Percentiles rank a stretch among this genome's conserved stretches.
Conservation (phyloP, 2,329 filamentous ascomycete species). For the Aphanocladium album region DNA sequence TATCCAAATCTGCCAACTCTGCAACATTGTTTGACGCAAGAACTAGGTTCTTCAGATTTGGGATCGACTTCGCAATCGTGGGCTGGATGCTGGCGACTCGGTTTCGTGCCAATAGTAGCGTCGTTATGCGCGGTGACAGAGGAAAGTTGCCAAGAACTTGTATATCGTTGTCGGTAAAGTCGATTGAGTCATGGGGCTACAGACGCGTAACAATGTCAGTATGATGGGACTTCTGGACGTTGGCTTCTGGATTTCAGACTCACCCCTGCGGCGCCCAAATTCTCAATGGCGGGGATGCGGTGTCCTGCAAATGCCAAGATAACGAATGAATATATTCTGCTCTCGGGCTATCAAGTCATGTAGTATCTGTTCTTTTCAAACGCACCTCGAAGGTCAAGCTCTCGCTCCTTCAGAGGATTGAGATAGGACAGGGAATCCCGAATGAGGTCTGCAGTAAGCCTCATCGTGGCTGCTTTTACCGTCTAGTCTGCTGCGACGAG, state of each 20-base stretch:
- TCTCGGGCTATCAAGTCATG: slow-evolving; percentile 55
- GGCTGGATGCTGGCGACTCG: slow-evolving; percentile 78
- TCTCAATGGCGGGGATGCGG: slow-evolving; percentile 96
- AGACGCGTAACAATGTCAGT: slow-evolving; percentile 8
- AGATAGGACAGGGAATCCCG: slow-evolving; percentile 93
- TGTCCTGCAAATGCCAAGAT: slow-evolving; percentile 69
- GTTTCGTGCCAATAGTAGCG: slow-evolving; percentile 85
- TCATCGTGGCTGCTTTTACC: slow-evolving; percentile 55
- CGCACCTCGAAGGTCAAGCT: slow-evolving; percentile 99
- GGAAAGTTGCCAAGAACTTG: slow-evolving; percentile 87
- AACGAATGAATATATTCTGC: slow-evolving; percentile 76
- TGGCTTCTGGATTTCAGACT: slow-evolving; percentile 31
- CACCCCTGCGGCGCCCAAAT: slow-evolving; percentile 90
- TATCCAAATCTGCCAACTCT: slow-evolving; percentile 83
- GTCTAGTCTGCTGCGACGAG: not conserved
- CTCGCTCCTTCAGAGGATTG: slow-evolving; percentile 96
- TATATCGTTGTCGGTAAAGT: slow-evolving; percentile 98
- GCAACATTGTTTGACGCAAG: slow-evolving; percentile 76
- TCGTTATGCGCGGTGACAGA: slow-evolving; percentile 79
- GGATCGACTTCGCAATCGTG: slow-evolving; percentile 67
- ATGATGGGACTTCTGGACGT: not conserved
- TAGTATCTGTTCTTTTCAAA: slow-evolving; percentile 96
- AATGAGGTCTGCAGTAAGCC: slow-evolving; percentile 93
- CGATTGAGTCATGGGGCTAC: slow-evolving; percentile 92
- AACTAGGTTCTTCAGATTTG: slow-evolving; percentile 76